A percentile compares a stretch with the other conserved stretches of the same genome.
Conservation (phyloP, 2,329 filamentous ascomycete species). For the Westerdykella sp. region DNA sequence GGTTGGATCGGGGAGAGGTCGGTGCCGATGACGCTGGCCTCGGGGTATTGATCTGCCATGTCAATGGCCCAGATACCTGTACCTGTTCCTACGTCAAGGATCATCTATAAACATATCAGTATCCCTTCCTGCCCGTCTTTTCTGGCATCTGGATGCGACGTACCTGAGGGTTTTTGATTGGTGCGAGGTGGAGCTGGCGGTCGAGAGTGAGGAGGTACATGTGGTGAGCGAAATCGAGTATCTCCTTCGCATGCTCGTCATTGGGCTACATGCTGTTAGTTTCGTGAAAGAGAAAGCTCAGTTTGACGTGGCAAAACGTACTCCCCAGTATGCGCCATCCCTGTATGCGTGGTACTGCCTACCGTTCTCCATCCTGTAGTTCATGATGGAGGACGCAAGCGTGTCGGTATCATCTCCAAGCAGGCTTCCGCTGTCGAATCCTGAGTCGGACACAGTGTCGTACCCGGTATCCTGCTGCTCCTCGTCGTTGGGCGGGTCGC, state of each 20-base stretch:
- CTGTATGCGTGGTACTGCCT: conserved; percentile 34
- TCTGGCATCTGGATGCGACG: neutral
- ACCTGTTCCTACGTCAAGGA: conserved; percentile 33
- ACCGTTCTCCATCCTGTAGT: conserved; percentile 36
- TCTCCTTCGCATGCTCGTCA: conserved; percentile 40
- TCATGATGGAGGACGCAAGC: conserved; percentile 30
- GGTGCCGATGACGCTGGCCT: conserved; percentile 39
- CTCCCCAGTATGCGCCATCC: conserved; percentile 31
- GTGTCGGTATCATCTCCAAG: conserved; percentile 33
- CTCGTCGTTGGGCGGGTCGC: neutral
- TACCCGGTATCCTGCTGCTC: conserved; percentile 1
- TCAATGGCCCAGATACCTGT: conserved; percentile 37
- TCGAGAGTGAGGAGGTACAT: conserved; percentile 34
- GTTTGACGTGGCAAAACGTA: neutral
- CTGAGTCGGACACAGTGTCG: conserved; percentile 27
- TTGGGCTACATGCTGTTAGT: conserved; percentile 26
- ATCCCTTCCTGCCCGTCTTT: neutral
- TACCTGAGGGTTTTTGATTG: conserved; percentile 21
- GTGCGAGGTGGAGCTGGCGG: conserved; percentile 30
- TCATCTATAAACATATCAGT: conserved; percentile 9
- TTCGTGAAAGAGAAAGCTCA: too few species aligned
- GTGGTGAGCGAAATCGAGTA: conserved; percentile 41
- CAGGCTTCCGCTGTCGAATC: conserved; percentile 33
- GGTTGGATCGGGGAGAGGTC: conserved; percentile 49
- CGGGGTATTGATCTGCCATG: conserved; percentile 24